phyloP scores from a whole-genome alignment of 2,329 filamentous ascomycete species.

The Cladosporium sp. region DNA sequence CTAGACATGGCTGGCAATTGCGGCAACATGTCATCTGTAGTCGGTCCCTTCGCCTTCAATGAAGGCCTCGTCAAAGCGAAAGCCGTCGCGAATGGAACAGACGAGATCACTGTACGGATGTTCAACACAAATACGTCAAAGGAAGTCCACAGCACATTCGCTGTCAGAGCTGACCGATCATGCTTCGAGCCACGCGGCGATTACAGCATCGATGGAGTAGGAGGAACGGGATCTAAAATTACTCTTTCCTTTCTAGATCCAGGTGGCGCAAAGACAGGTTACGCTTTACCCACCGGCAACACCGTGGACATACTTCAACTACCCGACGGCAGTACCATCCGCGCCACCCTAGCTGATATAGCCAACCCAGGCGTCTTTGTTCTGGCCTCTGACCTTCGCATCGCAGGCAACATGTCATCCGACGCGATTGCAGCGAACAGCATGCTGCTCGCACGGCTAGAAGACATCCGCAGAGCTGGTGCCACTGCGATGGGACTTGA shows the following conservation, averaged over 20 bases:
- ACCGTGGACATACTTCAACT: constrained; percentile 45
- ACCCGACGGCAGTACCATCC: constrained; percentile 36
- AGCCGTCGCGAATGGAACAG: constrained; percentile 27
- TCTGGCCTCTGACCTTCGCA: constrained; percentile 48
- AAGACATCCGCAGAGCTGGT: constrained; percentile 55
- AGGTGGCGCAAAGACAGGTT: constrained; percentile 60
- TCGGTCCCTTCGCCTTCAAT: constrained; percentile 64
- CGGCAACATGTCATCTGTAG: constrained; percentile 67
- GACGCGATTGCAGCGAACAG: constrained; percentile 51
- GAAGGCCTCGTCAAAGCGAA: constrained; percentile 42
- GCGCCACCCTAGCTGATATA: constrained; percentile 58
- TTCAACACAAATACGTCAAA: constrained; percentile 70
- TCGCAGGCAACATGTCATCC: constrained; percentile 51
- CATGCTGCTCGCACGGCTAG: constrained; percentile 48
- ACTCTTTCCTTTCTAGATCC: constrained; percentile 60
- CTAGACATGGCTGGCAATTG: constrained; percentile 69
- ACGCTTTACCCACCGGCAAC: constrained; percentile 57
- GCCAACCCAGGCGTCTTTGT: constrained; percentile 64
- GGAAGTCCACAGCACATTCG: constrained; percentile 56
- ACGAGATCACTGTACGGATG: constrained; percentile 52
- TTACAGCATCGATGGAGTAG: constrained; percentile 62
- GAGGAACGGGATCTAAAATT: constrained; percentile 55
- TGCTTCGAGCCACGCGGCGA: constrained; percentile 40
- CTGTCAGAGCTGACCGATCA: constrained; percentile 47
- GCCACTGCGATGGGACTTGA: constrained; percentile 59